These are phyloP conservation scores for Penicillium sp. DNA, from an alignment of 2,329 filamentous ascomycete species.

Conservation along the genomic window DNA sequence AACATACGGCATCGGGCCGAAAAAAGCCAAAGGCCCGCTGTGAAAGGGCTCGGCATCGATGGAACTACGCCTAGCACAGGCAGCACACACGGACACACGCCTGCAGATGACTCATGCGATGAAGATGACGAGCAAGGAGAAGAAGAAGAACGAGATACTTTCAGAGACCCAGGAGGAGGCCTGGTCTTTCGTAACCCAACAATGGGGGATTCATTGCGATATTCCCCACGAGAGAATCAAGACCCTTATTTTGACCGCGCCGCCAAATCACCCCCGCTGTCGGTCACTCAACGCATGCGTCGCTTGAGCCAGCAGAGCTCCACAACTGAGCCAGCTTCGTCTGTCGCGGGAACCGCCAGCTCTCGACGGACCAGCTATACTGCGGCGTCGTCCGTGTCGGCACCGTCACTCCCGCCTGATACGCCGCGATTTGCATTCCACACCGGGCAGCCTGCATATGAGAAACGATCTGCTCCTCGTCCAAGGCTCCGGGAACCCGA, in stretches of 20 bases:
- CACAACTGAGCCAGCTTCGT: slow-evolving; percentile 28
- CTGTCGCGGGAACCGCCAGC: slow-evolving; percentile 29
- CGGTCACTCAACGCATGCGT: slow-evolving; percentile 42
- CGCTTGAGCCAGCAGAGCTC: slow-evolving; percentile 36
- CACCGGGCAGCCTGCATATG: slow-evolving; percentile 15
- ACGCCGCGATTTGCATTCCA: slow-evolving; percentile 27
- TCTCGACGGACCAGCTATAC: slow-evolving; percentile 38
- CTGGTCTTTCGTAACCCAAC: not conserved
- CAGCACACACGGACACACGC: not conserved
- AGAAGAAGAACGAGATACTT: slow-evolving; percentile 13
- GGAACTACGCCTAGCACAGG: not conserved
- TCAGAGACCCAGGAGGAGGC: slow-evolving; percentile 9
- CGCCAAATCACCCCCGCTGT: slow-evolving; percentile 38
- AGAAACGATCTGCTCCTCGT: slow-evolving; percentile 24
- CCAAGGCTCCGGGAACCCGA: slow-evolving; percentile 24
- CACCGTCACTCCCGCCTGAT: slow-evolving; percentile 28
- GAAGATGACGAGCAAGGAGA: slow-evolving; percentile 23
- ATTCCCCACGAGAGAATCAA: slow-evolving; percentile 10
- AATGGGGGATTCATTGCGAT: not conserved
- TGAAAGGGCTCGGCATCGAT: slow-evolving; percentile 19
- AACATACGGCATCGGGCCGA: slow-evolving; percentile 27
- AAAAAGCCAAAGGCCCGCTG: slow-evolving; percentile 6
- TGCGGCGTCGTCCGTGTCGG: slow-evolving; percentile 28
- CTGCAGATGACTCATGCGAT: slow-evolving; percentile 25
- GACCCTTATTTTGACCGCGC: slow-evolving; percentile 25